phyloP scores from a whole-genome alignment of 1,284 basidiomycete genomes.

The Tilletia walkeri region DNA sequence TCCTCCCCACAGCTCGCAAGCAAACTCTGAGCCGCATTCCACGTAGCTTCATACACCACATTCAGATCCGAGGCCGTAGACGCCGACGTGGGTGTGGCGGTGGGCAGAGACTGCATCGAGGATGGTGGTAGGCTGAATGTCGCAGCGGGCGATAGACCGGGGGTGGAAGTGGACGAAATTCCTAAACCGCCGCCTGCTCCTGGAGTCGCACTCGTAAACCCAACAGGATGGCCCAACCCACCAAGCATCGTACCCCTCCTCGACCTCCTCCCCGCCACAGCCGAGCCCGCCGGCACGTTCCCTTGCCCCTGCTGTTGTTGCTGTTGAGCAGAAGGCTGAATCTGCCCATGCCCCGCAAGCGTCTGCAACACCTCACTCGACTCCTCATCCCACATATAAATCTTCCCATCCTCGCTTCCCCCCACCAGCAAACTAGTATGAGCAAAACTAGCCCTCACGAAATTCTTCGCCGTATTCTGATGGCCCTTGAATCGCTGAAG shows the following conservation, averaged over 20 bases:
- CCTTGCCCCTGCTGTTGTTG: too few species aligned
- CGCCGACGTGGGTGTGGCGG: too few species aligned
- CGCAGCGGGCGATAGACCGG: too few species aligned
- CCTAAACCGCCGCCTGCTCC: too few species aligned
- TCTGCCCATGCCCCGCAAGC: constrained; percentile 45
- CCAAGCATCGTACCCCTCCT: constrained; percentile 13
- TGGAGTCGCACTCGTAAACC: too few species aligned
- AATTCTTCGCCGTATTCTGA: constrained; percentile 61
- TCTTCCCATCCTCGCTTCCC: constrained; percentile 58
- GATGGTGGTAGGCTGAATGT: too few species aligned
- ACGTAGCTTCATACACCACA: constrained; percentile 58
- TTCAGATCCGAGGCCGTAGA: neutral
- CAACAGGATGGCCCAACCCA: too few species aligned
- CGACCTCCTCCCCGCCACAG: neutral
- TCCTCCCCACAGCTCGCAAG: constrained; percentile 59
- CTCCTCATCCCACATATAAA: constrained; percentile 56
- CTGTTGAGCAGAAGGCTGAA: too few species aligned
- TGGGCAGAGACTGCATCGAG: too few species aligned
- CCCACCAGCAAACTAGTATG: constrained; percentile 57
- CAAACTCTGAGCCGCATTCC: constrained; percentile 56
- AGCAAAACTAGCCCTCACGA: constrained; percentile 59
- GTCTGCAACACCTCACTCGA: constrained; percentile 51
- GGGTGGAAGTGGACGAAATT: too few species aligned
- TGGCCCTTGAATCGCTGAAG: constrained; percentile 60
- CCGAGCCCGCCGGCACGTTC: neutral